Conservation (phyloP, 1,284 basidiomycete species). For the Ustilago trichophora region DNA sequence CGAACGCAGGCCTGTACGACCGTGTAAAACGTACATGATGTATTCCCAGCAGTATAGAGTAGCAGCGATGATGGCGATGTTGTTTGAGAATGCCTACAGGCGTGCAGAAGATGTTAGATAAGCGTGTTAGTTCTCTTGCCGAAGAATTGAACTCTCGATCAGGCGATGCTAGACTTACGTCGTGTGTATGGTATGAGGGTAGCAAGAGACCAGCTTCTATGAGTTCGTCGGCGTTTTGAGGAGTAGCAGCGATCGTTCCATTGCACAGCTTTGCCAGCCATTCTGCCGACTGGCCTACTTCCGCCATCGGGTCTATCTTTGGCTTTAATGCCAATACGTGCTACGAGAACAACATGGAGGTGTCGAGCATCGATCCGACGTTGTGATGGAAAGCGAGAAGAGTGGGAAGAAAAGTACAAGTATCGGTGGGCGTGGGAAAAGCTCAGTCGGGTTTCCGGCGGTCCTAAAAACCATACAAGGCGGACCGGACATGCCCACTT, state of each 20-base stretch:
- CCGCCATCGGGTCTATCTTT: too few relatives aligned
- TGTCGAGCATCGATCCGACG: too few relatives aligned
- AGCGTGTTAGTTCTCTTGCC: neutral
- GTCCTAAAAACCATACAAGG: too few relatives aligned
- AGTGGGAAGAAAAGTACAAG: too few relatives aligned
- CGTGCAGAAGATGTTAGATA: neutral
- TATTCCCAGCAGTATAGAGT: slow-evolving; percentile 39
- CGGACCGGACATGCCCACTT: too few relatives aligned
- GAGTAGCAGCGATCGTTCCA: neutral
- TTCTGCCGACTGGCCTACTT: neutral
- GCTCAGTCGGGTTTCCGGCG: too few relatives aligned
- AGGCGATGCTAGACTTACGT: too few relatives aligned
- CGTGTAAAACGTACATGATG: slow-evolving; percentile 16
- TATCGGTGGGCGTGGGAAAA: too few relatives aligned
- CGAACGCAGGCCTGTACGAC: too few relatives aligned
- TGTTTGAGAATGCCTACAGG: slow-evolving; percentile 16
- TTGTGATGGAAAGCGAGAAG: too few relatives aligned
- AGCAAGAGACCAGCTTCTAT: slow-evolving; percentile 4
- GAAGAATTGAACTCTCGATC: neutral
- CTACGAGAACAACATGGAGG: too few relatives aligned
- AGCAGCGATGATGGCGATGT: slow-evolving; percentile 22
- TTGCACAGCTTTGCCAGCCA: slow-evolving; percentile 16
- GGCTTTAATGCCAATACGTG: too few relatives aligned
- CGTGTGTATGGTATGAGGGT: slow-evolving; percentile 5
- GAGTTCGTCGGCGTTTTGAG: neutral